Base-by-base conservation (phyloP, 169 alveolate genomes). In the Plasmodium berghei region DNA sequence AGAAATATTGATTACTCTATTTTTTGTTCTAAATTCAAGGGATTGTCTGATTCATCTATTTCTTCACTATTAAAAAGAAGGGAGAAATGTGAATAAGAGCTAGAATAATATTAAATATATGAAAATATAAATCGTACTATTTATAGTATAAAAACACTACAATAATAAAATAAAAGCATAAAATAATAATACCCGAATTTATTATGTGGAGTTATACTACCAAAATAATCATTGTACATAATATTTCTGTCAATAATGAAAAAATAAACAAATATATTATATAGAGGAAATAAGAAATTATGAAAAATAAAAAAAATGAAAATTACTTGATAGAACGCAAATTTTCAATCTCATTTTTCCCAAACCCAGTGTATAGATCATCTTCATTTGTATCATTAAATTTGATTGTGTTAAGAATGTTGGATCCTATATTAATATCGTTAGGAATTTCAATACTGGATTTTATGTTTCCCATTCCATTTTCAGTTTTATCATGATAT, bases 311-410 rank as follows among this genome's bases (percentile, higher is more conserved):
- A 26, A 55, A 34, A 28, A 56, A 45, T 40, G 22, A 58, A 2
- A 4, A 58, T 80, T 80, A 80, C 90, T 61, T 55, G 18, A 28
- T 5, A 1, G 74, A 26, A 8, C 28, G n/a, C n/a, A 48, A 48
- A 62, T 45, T 80, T 9, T 12, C 22, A 1, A 40, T 12, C 4
- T 48, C 34, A 20, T 9, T 61, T 26, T 22, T 55, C 1, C 1
- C 73, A 1, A 9, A 26, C 12, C 61, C 14, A 34, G 45, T 26
- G 1, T 34, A 34, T 34, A 61, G 16, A 18, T 16, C 69, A 66
- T 58, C 59, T 26, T 80, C 63, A 46, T 28, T 64, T 8, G 42
- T 45, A 14, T 64, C 66, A 40, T 58, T 26, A 45, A 54, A 67
- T 14, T 66, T 61, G 20, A 48, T 8, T 18, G 28, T 26, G 24